Conservation (phyloP, 495 filamentous ascomycete species). For the Xylaria castorea region DNA sequence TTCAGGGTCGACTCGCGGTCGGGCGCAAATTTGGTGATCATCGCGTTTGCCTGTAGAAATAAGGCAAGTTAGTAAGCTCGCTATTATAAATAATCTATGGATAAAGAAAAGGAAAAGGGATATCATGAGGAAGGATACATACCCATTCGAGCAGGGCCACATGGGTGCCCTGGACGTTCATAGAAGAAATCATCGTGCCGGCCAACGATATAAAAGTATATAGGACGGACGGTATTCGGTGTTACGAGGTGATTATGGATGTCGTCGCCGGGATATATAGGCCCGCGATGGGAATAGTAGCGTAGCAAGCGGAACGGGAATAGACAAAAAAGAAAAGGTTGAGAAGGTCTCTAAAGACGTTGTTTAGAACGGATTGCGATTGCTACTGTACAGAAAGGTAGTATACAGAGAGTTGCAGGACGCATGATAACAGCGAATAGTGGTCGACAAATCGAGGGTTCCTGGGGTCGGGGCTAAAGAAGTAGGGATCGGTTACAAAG, state of each 20-base stretch:
- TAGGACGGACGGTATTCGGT: neutral
- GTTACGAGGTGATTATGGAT: neutral
- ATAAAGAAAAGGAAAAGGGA: neutral
- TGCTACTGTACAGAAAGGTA: slow-evolving; percentile 7
- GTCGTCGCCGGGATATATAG: neutral
- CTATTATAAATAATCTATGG: neutral
- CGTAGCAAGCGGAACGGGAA: neutral
- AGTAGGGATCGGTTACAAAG: slow-evolving; percentile 24
- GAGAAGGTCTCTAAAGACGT: neutral
- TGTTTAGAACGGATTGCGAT: neutral
- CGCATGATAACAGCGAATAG: slow-evolving; percentile 18
- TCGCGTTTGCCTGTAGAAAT: slow-evolving; percentile 36
- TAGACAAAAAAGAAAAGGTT: slow-evolving; percentile 1
- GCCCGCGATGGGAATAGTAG: neutral
- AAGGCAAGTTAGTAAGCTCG: slow-evolving; percentile 29
- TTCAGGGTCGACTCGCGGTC: slow-evolving; percentile 39
- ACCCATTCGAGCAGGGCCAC: slow-evolving; percentile 56
- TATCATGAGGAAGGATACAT: slow-evolving; percentile 23
- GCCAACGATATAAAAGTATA: slow-evolving; percentile 9
- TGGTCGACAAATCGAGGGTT: neutral
- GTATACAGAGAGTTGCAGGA: neutral
- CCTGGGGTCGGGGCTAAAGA: slow-evolving; percentile 13
- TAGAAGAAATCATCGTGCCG: slow-evolving; percentile 37
- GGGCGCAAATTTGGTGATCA: slow-evolving; percentile 34
- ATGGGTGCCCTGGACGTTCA: slow-evolving; percentile 41